phyloP scores from a whole-genome alignment of 2,329 filamentous ascomycete species.

The Verticillium longisporum region DNA sequence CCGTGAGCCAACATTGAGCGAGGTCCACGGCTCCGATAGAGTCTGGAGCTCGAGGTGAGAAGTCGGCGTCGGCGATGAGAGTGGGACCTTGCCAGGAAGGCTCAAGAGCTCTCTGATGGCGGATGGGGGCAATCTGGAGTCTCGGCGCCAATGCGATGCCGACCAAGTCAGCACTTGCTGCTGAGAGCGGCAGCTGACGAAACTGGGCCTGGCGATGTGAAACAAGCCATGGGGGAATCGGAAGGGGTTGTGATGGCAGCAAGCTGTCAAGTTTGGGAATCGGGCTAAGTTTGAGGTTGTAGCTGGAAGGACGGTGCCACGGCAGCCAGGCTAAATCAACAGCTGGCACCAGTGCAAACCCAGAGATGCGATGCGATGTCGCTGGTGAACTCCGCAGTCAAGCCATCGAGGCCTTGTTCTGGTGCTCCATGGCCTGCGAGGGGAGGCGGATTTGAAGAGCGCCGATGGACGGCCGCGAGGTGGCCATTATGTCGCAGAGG shows the following conservation, averaged over 20 bases:
- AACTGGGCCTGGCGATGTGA: background rate
- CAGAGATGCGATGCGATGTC: background rate
- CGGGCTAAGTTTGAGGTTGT: background rate
- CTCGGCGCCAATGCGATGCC: conserved; percentile 4
- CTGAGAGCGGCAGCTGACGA: conserved; percentile 4
- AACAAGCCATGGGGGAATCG: background rate
- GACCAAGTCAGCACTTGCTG: background rate
- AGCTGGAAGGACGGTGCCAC: background rate
- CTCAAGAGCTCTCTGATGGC: conserved; percentile 2
- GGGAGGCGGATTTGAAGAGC: too few species aligned
- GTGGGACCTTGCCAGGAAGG: conserved; percentile 2
- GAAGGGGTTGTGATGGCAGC: background rate
- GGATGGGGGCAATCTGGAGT: background rate
- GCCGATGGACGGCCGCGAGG: too few species aligned
- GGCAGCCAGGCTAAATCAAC: background rate
- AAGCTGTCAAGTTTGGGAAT: conserved; percentile 1
- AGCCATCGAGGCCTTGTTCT: too few species aligned
- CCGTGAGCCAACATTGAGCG: conserved; percentile 2
- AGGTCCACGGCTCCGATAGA: conserved; percentile 3
- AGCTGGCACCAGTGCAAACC: background rate
- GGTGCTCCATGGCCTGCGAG: too few species aligned
- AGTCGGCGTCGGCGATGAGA: background rate
- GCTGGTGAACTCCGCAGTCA: too few species aligned
- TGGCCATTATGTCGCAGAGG: background rate
- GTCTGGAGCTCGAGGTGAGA: background rate